Percentiles rank a stretch among this genome's conserved stretches.
Evolutionary conservation across 163 green algal genomes (phyloP).

Genomic region (Prototheca stagnorum): DNA sequence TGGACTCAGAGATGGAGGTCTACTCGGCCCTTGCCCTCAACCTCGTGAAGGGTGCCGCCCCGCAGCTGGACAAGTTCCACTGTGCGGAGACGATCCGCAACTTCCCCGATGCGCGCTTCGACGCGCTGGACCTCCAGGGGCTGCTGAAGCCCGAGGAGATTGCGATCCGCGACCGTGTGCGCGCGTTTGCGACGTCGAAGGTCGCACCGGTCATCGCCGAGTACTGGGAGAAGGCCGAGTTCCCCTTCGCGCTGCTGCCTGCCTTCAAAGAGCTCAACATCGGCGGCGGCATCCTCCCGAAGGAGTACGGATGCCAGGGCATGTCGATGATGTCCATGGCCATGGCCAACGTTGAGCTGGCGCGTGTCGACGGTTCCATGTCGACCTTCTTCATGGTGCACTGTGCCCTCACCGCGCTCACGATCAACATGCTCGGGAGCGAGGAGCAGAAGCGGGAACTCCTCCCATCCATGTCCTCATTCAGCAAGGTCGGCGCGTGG

Average conservation of each 20-base stretch:
- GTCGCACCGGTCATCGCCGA: slow-evolving; percentile 67
- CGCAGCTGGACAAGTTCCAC: slow-evolving; percentile 1
- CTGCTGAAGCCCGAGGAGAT: slow-evolving; percentile 57
- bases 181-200: slow-evolving; percentile 50
- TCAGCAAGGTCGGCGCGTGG: slow-evolving; percentile 58
- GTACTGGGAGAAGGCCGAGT: slow-evolving; percentile 82
- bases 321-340: slow-evolving; percentile 22
- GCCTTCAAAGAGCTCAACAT: slow-evolving; percentile 43
- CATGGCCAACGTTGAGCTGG: slow-evolving; percentile 55
- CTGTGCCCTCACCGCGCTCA: slow-evolving; percentile 69
- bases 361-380: slow-evolving; percentile 70
- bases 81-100: slow-evolving; percentile 25
- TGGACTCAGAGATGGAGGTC: no score
- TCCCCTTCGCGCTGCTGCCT: slow-evolving; percentile 60
- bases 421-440: slow-evolving; percentile 45
- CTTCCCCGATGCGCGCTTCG: slow-evolving; percentile 49
- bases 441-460: slow-evolving; percentile 72
- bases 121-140: slow-evolving; percentile 52
- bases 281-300: slow-evolving; percentile 51
- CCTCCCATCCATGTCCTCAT: slow-evolving; percentile 51
- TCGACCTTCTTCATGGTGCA: slow-evolving; percentile 89
- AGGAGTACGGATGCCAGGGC: slow-evolving; percentile 53
- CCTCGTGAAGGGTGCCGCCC: not conserved
- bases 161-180: slow-evolving; percentile 31
- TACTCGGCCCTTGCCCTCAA: no score